Evolutionary conservation across 2,329 filamentous ascomycete species (phyloP), one percentile per base, ranked within the genome.

Genomic region (Aureobasidium melanogenum): DNA sequence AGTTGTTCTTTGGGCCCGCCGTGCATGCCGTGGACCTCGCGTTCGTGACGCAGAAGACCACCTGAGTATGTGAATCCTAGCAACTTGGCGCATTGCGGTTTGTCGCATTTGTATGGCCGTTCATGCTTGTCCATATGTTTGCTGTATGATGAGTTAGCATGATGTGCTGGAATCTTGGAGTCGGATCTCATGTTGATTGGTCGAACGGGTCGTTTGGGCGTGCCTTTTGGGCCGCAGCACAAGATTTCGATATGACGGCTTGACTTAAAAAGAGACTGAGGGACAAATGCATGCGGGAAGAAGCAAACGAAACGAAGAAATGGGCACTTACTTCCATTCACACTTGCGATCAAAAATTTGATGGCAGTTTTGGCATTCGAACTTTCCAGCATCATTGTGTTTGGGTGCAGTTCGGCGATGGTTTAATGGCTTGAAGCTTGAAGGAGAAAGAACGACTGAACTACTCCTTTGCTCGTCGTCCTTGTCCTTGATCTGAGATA

Each of bases 61-160:
- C 93, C 93, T 0, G 89, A 93, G 72, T 97, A 97, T 0, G 93
- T 97, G 74, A 97, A 97, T 1, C 93, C 93, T 57, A 89, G 89
- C 0, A 96, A 82, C 69, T 96, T 96, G 69, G 93, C 90, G 74
- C 93, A 97, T 39, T 88, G 88, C n/a, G 84, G 81, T 46, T 88
- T 86, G 24, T 79, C 81, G 74, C 93, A 97, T 69, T 91, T 89
- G 72, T 97, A 97, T 1, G 93, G 93, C 14, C 93, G 83, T 67
- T 96, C 91, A 72, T 97, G 93, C 73, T 96, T 96, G 76, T 97
- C 93, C 92, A 97, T 97, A 73, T 97, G 93, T 77, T 97, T 97
- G 72, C 91, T 96, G 66, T 63, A 57, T 38, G 63, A 61, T 48
- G 59, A 50, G 65, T 70, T 61, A 70, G 66, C 58, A 65, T 60